Conservation (phyloP, 176 grass and related monocot species). For the Microstegium vimineum region DNA sequence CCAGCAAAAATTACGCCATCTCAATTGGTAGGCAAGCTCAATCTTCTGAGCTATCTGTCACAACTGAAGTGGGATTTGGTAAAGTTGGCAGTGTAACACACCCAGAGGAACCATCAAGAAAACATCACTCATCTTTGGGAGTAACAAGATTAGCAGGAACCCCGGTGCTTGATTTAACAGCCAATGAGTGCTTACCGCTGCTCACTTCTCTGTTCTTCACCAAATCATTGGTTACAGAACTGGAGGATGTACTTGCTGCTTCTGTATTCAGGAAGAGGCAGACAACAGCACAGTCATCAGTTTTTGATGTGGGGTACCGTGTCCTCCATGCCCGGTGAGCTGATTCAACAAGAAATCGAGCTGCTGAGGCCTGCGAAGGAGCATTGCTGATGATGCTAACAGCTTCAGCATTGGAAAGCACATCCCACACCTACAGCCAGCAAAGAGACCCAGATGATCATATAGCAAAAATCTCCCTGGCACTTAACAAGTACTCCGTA, state of each 20-base stretch:
- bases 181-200: slow-evolving; percentile 34
- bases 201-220: slow-evolving; percentile 6
- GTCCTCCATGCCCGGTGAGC: slow-evolving; percentile 52
- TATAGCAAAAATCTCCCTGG: too few species aligned
- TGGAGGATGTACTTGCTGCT: slow-evolving; percentile 13
- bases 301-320: slow-evolving; percentile 54
- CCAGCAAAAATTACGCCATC: background rate
- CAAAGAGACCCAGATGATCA: background rate
- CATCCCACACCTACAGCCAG: slow-evolving; percentile 68
- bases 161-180: slow-evolving; percentile 24
- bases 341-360: slow-evolving; percentile 52
- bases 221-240: slow-evolving; percentile 15
- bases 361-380: slow-evolving; percentile 45
- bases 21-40: background rate
- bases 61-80: slow-evolving; percentile 18
- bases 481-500: background rate
- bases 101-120: slow-evolving; percentile 1
- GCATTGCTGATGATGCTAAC: slow-evolving; percentile 49
- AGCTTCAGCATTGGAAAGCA: slow-evolving; percentile 62
- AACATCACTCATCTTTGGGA: slow-evolving; percentile 26
- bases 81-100: slow-evolving; percentile 16
- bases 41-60: slow-evolving; percentile 7
- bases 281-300: slow-evolving; percentile 68
- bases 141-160: slow-evolving; percentile 33
- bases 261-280: slow-evolving; percentile 72